Percentiles rank a stretch among this genome's conserved stretches.
These are phyloP conservation scores for Rhodocollybia butyracea DNA, from an alignment of 768 basidiomycete species.

Conservation along the genomic window DNA sequence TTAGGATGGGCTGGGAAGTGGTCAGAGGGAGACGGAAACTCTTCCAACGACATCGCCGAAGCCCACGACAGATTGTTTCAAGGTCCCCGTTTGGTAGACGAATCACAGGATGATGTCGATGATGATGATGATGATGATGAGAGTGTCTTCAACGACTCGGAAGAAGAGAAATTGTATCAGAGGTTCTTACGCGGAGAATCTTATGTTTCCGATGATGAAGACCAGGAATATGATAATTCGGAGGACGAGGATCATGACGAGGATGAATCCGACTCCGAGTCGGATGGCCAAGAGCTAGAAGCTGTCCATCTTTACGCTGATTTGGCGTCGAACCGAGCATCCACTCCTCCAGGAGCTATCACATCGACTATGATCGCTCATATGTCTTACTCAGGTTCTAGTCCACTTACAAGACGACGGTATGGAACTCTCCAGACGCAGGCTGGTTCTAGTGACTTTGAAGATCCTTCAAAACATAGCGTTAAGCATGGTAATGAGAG, in stretches of 20 bases:
- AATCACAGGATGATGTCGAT: neutral
- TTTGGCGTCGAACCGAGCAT: slow-evolving; percentile 30
- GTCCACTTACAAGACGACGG: slow-evolving; percentile 50
- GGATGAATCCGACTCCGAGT: slow-evolving; percentile 23
- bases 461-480: neutral
- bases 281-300: slow-evolving; percentile 34
- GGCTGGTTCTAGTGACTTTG: slow-evolving; percentile 4
- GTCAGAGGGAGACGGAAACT: slow-evolving; percentile 11
- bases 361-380: slow-evolving; percentile 54
- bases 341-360: slow-evolving; percentile 23
- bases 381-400: slow-evolving; percentile 34
- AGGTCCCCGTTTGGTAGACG: too few relatives aligned
- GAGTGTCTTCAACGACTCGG: slow-evolving; percentile 12
- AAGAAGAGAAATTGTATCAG: slow-evolving; percentile 39
- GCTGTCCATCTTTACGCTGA: slow-evolving; percentile 52
- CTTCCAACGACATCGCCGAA: neutral
- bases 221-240: slow-evolving; percentile 24
- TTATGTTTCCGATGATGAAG: slow-evolving; percentile 34
- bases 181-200: slow-evolving; percentile 60
- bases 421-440: slow-evolving; percentile 33
- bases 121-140: slow-evolving; percentile 12
- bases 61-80: neutral
- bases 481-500: neutral
- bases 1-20: slow-evolving; percentile 13
- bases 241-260: slow-evolving; percentile 19